Evolutionary conservation across 1,284 basidiomycete species (phyloP).

Genomic region (Cutaneotrichosporon dermatis): DNA sequence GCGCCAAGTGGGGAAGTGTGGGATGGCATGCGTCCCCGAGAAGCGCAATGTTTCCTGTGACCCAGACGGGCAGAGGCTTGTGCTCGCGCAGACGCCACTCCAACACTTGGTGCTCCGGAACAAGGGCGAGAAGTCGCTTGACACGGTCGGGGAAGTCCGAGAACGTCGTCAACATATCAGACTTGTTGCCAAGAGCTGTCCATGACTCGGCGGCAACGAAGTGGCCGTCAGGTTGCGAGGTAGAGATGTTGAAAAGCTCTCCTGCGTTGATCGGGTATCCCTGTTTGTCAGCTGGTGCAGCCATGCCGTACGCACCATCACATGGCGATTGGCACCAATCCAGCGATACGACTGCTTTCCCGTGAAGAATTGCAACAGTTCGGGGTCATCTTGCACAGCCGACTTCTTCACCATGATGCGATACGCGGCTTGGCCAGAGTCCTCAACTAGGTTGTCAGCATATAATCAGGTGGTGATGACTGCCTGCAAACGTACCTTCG

Average conservation of each 20-base stretch:
- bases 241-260: conserved; percentile 44
- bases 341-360: conserved; percentile 40
- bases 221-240: conserved; percentile 43
- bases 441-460: conserved; percentile 26
- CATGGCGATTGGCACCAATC: conserved; percentile 45
- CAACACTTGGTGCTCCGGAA: conserved; percentile 40
- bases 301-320: conserved; percentile 30
- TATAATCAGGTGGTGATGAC: neutral
- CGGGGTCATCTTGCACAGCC: conserved; percentile 37
- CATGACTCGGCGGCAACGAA: conserved; percentile 38
- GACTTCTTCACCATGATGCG: conserved; percentile 40
- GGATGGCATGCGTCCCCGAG: conserved; percentile 41
- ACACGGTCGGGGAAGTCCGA: conserved; percentile 40
- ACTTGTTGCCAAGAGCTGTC: conserved; percentile 44
- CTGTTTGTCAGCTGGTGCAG: neutral
- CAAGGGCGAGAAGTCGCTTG: conserved; percentile 39
- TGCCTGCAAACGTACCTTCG: conserved; percentile 9
- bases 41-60: conserved; percentile 32
- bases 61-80: conserved; percentile 38
- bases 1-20: conserved; percentile 39
- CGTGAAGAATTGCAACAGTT: conserved; percentile 39
- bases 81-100: conserved; percentile 48
- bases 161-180: conserved; percentile 40
- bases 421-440: conserved; percentile 48
- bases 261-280: conserved; percentile 43